A percentile compares a stretch with the other conserved stretches of the same genome.
Conservation (phyloP, 2,329 filamentous ascomycete genomes). For the Paecilomyces sp. region DNA sequence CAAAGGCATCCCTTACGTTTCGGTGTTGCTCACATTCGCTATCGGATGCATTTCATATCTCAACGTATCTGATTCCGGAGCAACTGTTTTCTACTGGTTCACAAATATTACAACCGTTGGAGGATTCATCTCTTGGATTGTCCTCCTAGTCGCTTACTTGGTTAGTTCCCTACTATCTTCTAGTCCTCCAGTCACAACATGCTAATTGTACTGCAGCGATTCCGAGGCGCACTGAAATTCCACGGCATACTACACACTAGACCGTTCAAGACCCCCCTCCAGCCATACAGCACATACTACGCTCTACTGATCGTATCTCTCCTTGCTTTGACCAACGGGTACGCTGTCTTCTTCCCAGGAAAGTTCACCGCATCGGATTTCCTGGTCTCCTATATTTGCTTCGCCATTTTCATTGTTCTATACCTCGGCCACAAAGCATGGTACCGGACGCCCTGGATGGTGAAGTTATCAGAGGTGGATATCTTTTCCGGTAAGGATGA, state of each 20-base stretch:
- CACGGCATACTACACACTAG: conserved; percentile 38
- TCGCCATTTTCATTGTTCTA: conserved; percentile 44
- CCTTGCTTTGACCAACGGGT: conserved; percentile 51
- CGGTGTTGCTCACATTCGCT: conserved; percentile 34
- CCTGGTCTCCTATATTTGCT: conserved; percentile 48
- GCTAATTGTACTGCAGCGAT: conserved; percentile 30
- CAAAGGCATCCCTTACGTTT: conserved; percentile 48
- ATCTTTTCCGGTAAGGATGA: conserved; percentile 35
- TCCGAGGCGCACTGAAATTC: conserved; percentile 46
- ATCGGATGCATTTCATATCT: conserved; percentile 30
- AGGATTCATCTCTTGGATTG: conserved; percentile 33
- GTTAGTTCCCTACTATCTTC: conserved; percentile 19
- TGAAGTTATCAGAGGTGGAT: conserved; percentile 33
- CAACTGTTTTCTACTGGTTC: conserved; percentile 35
- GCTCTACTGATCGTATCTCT: conserved; percentile 41
- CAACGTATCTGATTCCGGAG: conserved; percentile 27
- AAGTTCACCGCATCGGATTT: conserved; percentile 42
- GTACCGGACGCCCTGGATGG: conserved; percentile 24
- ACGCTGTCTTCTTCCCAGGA: conserved; percentile 46
- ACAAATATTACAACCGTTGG: conserved; percentile 33
- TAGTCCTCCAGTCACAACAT: neutral
- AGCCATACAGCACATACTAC: conserved; percentile 48
- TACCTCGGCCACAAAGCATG: conserved; percentile 30
- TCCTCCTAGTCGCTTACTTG: conserved; percentile 39
- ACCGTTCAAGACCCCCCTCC: conserved; percentile 44